Percentiles rank a stretch among this genome's conserved stretches.
Conservation (phyloP, 2,329 filamentous ascomycete species). For the Metarhizium robertsii region DNA sequence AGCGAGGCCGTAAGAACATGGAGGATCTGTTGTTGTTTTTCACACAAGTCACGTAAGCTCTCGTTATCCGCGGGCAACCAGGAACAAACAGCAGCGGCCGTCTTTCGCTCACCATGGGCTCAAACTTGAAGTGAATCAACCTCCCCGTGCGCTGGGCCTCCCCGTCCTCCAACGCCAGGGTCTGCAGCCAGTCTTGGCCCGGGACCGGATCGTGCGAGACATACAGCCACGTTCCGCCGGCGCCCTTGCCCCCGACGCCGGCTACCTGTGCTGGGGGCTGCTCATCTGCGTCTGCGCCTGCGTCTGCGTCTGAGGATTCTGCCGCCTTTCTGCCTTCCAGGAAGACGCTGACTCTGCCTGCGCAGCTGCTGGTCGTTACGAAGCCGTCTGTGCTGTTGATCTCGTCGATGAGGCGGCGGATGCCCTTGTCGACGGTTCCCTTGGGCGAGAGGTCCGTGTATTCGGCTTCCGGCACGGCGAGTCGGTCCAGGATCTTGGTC, state of each 20-base stretch:
- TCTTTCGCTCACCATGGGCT: slow-evolving; percentile 71
- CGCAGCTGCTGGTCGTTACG: slow-evolving; percentile 90
- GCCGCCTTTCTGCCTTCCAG: slow-evolving; percentile 59
- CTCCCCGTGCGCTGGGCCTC: slow-evolving; percentile 22
- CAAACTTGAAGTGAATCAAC: slow-evolving; percentile 80
- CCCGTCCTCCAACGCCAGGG: slow-evolving; percentile 16
- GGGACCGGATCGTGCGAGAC: slow-evolving; percentile 66
- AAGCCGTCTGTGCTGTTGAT: slow-evolving; percentile 68
- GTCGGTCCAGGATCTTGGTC: slow-evolving; percentile 58
- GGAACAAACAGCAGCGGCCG: neutral
- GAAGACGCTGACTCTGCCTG: slow-evolving; percentile 79
- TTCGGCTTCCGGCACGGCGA: slow-evolving; percentile 56
- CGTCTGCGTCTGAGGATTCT: neutral
- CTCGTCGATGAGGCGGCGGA: slow-evolving; percentile 65
- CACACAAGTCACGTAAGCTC: neutral
- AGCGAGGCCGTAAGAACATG: slow-evolving; percentile 75
- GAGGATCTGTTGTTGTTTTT: slow-evolving; percentile 55
- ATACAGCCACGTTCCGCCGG: slow-evolving; percentile 75
- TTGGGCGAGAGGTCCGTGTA: slow-evolving; percentile 86
- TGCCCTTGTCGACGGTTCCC: slow-evolving; percentile 72
- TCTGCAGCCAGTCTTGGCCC: slow-evolving; percentile 20
- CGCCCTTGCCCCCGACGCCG: slow-evolving; percentile 74
- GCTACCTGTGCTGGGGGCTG: slow-evolving; percentile 29
- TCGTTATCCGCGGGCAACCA: neutral
- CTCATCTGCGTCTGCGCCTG: slow-evolving; percentile 10